phyloP scores from a whole-genome alignment of 2,329 filamentous ascomycete species.

The Diaporthe ilicicola region DNA sequence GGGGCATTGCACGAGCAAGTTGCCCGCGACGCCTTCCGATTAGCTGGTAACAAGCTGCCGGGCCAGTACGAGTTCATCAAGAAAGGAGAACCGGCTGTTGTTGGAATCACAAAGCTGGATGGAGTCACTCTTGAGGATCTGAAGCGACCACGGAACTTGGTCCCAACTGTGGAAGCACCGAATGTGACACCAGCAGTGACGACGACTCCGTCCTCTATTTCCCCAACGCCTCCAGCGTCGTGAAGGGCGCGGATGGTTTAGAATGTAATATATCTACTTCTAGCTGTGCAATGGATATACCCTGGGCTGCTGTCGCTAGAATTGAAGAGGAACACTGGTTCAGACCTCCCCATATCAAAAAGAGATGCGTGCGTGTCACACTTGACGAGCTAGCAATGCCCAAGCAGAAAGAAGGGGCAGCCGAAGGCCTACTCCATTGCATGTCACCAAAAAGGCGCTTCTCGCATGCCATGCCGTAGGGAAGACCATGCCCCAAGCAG shows the following conservation, averaged over 20 bases:
- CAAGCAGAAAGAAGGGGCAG: not conserved
- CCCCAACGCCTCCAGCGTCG: constrained; percentile 42
- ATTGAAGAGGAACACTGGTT: not conserved
- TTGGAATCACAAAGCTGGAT: constrained; percentile 91
- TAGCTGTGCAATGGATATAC: constrained; percentile 25
- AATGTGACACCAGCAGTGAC: constrained; percentile 42
- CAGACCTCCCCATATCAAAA: not conserved
- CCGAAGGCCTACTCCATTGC: not conserved
- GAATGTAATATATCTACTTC: constrained; percentile 30
- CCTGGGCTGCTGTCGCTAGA: not conserved
- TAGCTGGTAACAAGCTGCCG: constrained; percentile 94
- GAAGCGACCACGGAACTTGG: constrained; percentile 78
- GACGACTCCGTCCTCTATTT: constrained; percentile 44
- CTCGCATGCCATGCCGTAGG: not conserved
- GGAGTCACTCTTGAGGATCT: constrained; percentile 85
- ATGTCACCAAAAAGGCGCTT: not conserved
- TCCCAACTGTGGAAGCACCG: constrained; percentile 56
- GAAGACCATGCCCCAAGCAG: not conserved
- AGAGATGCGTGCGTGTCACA: not conserved
- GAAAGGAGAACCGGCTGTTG: constrained; percentile 88
- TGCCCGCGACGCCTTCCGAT: constrained; percentile 88
- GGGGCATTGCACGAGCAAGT: constrained; percentile 95
- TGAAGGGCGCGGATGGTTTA: constrained; percentile 39
- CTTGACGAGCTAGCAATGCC: not conserved
- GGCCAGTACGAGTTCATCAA: constrained; percentile 92